Evolutionary conservation across 192 early-diverging fungal genomes (phyloP), one percentile per base, ranked within the genome.

Genomic region (Umbelopsis vinacea): DNA sequence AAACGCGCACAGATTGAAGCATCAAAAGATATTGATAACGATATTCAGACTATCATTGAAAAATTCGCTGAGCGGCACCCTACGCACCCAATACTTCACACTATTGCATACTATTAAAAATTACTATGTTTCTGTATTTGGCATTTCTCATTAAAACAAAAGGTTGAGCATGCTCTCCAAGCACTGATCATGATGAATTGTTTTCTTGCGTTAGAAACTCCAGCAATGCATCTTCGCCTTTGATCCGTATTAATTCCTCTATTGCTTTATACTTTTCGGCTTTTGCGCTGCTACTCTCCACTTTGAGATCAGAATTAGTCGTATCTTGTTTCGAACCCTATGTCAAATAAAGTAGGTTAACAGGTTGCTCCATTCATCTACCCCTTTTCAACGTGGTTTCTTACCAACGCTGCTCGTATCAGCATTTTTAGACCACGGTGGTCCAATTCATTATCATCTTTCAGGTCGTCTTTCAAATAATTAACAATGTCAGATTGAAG

Each of bases 21-120:
- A n/a, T 57, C 88, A 0, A 71, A 69, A 12, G 93, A 98, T 74
- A 74, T 95, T n/a, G 93, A 96, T 63, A 86, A 90, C n/a, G 92
- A 95, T 23, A 93, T 98, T 74, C 88, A 91, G 47, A 78, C 74
- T 12, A 92, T 98, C 68, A 72, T 98, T 38, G 89, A 96, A 69
- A 75, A 86, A 21, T 94, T 94, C 35, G 82, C 88, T 66, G 77
- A 84, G 60, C 78, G 81, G 15, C 81, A 86, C 54, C 79, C 86
- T 6, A 79, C 46, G n/a, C 81, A 89, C 46, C 78, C 84, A 22
- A 74, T 93, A 10, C 69, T 91, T 40, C 89, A 93, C 63, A 84
- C 86, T n/a, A 76, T 88, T 6, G 80, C 84, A 1, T 93, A 83
- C 63, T 92, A 89, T 71, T 92, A 79, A 29, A 1, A 29, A 37